Evolutionary conservation across 352 stramenopile genomes (phyloP), one percentile per base, ranked within the genome.

Genomic region (Phytophthora foliorum): DNA sequence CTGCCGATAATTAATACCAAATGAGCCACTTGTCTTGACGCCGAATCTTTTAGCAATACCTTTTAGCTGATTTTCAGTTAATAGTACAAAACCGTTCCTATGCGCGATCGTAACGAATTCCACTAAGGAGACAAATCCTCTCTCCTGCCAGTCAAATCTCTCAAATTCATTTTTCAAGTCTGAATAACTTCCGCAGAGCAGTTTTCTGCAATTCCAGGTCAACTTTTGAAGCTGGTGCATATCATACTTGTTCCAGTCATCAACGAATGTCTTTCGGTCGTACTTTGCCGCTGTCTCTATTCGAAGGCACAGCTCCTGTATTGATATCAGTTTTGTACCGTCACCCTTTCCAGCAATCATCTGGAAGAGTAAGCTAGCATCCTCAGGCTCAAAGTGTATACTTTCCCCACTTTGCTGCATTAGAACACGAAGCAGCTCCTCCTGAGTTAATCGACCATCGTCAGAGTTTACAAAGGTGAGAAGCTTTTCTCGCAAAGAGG

Each of bases 1-100:
- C 36, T 88, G 72, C 4, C 72, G 71, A 49, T 91, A 92, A 32
- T 92, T 88, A 27, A 94, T 80, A 2, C 78, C 82, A 57, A 89
- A 91, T 4, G 61, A 36, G 0, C 74, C 75, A 14, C 75, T 69
- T n/a, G 65, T 38, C 36, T 90, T 89, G 6, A 68, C 59, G 16
- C 85, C 71, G 46, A 92, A 94, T 17, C 50, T 50, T 49, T 87
- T 91, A 2, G 75, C 84, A 9, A 92, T 63, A 11, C 77, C 57
- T 39, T 79, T 81, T 1, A 86, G 31, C 42, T 89, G 72, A 8
- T 54, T 34, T 13, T 69, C 51, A 4, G 82, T 80, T 6, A 90
- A 75, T 0, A 90, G 25, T n/a, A 62, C 34, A 34, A 93, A 91
- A 1, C 81, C 86, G 11, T 70, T 70, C 1, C 60, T 66, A 14